These are phyloP conservation scores for Gaeumannomyces tritici DNA, from an alignment of 2,329 filamentous ascomycete genomes.

Conservation along the genomic window DNA sequence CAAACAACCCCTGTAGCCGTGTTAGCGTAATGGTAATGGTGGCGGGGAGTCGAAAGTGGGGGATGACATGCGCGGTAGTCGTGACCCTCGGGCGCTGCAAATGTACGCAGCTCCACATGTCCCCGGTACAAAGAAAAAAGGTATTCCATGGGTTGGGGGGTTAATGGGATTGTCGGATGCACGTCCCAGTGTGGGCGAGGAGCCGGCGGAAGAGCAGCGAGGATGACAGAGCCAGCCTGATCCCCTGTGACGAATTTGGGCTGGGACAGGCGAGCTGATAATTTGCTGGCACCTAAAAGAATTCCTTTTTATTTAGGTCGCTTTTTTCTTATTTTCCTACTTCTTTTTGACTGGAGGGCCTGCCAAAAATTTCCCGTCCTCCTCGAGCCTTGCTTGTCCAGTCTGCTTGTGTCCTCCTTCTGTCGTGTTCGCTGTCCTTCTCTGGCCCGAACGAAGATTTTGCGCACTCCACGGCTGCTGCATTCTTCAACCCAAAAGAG, in stretches of 20 bases:
- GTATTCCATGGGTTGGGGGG: background rate
- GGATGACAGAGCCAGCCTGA: background rate
- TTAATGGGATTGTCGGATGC: background rate
- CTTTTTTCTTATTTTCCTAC: background rate
- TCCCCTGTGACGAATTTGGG: background rate
- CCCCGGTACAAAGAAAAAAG: conserved; percentile 4
- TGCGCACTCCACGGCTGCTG: background rate
- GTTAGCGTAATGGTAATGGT: background rate
- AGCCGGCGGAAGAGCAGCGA: background rate
- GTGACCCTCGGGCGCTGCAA: conserved; percentile 5
- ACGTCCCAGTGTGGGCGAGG: background rate
- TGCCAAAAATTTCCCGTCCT: background rate
- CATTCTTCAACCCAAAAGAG: background rate
- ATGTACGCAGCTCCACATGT: conserved; percentile 3
- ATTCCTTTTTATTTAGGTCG: background rate
- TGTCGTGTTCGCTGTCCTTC: background rate
- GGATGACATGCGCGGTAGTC: conserved; percentile 6
- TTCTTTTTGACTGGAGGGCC: background rate
- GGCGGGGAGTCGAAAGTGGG: background rate
- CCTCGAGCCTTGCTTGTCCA: background rate
- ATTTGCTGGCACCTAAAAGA: background rate
- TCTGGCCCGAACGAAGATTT: background rate
- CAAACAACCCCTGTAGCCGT: background rate
- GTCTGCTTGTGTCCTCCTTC: background rate
- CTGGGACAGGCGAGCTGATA: background rate